phyloP scores from a whole-genome alignment of 805 yeast genomes.

The Teunomyces funiuensis region DNA sequence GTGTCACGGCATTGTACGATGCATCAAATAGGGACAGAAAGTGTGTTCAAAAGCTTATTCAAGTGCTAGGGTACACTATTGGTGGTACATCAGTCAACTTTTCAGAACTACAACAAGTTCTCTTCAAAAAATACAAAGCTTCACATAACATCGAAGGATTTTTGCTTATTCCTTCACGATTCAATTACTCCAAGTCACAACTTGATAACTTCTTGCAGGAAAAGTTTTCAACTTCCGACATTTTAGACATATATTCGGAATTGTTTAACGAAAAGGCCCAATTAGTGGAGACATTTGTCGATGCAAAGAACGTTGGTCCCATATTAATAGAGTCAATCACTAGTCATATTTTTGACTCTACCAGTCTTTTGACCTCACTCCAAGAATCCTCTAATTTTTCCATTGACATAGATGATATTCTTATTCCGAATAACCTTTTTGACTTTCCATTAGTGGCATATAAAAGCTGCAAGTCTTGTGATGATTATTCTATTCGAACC shows the following conservation, averaged over 20 bases:
- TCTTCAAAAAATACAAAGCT: background rate
- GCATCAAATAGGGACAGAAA: background rate
- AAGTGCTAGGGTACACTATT: background rate
- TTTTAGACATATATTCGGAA: background rate
- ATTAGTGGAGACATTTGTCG: background rate
- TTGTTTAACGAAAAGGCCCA: background rate
- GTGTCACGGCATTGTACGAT: background rate
- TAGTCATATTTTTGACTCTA: slow-evolving; percentile 1
- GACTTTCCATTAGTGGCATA: background rate
- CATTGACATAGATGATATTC: slow-evolving; percentile 1
- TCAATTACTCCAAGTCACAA: background rate
- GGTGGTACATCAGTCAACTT: background rate
- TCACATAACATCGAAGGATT: background rate
- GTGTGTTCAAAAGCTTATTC: background rate
- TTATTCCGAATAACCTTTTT: background rate
- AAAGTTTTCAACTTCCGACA: background rate
- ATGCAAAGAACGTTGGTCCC: background rate
- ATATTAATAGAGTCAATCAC: background rate
- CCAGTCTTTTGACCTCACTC: background rate
- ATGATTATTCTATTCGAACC: background rate
- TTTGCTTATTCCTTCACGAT: background rate
- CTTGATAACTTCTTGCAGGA: background rate
- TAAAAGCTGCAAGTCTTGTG: background rate
- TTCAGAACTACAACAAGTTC: slow-evolving; percentile 1
- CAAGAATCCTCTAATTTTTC: background rate